Base-by-base conservation (phyloP, 106 monocot species). In the Acorus gramineus region DNA sequence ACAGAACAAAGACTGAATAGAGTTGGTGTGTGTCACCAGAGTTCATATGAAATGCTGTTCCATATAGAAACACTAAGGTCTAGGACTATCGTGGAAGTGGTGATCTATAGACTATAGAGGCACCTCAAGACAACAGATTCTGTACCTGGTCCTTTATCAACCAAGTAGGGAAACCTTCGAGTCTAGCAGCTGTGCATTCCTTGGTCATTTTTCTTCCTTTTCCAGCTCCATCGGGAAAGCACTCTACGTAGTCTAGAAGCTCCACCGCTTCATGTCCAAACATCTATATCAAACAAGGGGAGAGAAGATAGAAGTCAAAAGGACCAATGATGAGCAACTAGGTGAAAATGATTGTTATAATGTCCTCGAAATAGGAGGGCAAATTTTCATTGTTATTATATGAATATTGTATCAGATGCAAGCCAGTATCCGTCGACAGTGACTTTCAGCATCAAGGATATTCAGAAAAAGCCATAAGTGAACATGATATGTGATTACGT, bases 101-200 rank as follows among this genome's bases (percentile, higher is more conserved):
- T 28, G 28, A 28, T 28, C 28, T 28, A 28, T 7, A 14, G 7
- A 47, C 12, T 47, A 8, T 14, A 64, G 0, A 46, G 3, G 28
- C 28, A 28, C 14, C 50, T 46, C 2, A 7, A 44, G 67, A 42
- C 43, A 77, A 55, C 54, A 13, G 42, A 65, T 9, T 11, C 11
- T 14, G 46, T 65, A 84, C 89, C 89, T 89, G 53, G 43, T 63
- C 79, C 7, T 80, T 75, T 48, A 89, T 79, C 50, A 85, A 42
- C 89, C 89, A 89, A 56, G 85, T 89, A 2, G 89, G 89, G 42
- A 89, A 89, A 44, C 89, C 89, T 78, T 89, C 71, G 52, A 85
- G 11, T 47, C 82, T 74, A 44, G 55, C 59, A 59, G 59, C 28
- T 8, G 71, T 50, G 77, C 89, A 89, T 73, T 79, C 79, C 66